Evolutionary conservation across 441 rosid species (phyloP).

Genomic region (Populus hybrid): DNA sequence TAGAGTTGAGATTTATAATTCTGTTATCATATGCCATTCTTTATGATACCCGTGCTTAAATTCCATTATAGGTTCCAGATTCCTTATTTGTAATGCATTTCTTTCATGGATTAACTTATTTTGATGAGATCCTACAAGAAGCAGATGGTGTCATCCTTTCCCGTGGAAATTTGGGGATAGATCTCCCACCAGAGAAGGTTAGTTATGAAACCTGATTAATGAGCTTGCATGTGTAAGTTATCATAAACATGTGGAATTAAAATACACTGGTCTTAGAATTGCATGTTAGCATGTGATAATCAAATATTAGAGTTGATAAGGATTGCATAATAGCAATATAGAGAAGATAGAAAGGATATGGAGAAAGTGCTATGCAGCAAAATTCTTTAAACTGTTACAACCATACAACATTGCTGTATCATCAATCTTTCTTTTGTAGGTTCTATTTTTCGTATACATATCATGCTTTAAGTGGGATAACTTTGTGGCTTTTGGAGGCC

Average conservation of each 20-base stretch:
- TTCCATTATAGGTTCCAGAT: too few species aligned
- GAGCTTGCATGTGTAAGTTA: background rate
- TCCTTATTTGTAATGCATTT: too few species aligned
- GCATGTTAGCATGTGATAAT: background rate
- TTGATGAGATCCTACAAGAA: too few species aligned
- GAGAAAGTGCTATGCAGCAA: background rate
- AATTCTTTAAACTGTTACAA: background rate
- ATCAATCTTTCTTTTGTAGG: background rate
- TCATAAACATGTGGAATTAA: background rate
- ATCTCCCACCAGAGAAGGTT: conserved; percentile 38
- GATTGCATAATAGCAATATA: background rate
- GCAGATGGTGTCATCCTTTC: too few species aligned
- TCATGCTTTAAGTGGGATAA: background rate
- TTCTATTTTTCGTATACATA: background rate
- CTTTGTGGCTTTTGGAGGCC: background rate
- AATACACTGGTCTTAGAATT: background rate
- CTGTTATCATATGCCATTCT: too few species aligned
- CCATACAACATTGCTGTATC: background rate
- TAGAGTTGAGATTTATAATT: too few species aligned
- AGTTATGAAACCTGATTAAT: background rate
- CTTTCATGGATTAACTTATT: too few species aligned
- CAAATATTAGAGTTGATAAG: background rate
- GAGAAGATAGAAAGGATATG: background rate
- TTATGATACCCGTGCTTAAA: too few species aligned
- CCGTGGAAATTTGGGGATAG: too few species aligned